Evolutionary conservation across 352 stramenopile genomes (phyloP), one percentile per base, ranked within the genome.

Genomic region (Pilasporangium apinafurcum): DNA sequence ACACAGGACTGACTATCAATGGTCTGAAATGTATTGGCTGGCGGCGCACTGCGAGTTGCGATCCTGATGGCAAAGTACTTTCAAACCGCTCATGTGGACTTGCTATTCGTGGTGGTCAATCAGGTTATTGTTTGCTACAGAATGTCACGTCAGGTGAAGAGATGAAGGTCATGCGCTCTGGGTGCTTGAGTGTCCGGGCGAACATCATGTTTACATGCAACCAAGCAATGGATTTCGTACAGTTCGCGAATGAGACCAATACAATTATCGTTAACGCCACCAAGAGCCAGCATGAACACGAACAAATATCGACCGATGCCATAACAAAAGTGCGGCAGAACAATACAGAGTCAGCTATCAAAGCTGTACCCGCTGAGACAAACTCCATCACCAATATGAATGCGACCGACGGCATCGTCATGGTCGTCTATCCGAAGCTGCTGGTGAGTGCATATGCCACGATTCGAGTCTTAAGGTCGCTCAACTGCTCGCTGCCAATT

Each of bases 371-470:
- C n/a, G n/a, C n/a, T n/a, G n/a, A n/a, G n/a, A n/a, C n/a, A n/a
- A n/a, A n/a, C n/a, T n/a, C n/a, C n/a, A n/a, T n/a, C n/a, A 36
- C 8, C 44, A 28, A 28, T 5, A 22, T 35, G 27, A 28, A 22
- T 1, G 14, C 28, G 2, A 44, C 14, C 5, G 21, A 61, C 36
- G 73, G 65, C 5, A 73, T 86, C 51, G 28, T 75, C 21, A 76
- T 86, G 54, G 65, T 82, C 13, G 53, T 78, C 14, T 80, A 86
- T 50, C 65, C 63, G 0, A 78, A 76, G 35, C 41, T 74, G 32
- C 51, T 82, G 26, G 48, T 68, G 12, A 67, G 65, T 27, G 56
- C 47, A 7, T 80, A 78, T 25, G 65, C 62, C 6, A 61, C 49
- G 8, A 48, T 82, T 21, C 62, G 60, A 16, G 50, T 53, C 4